A percentile compares a stretch with the other conserved stretches of the same genome.
Evolutionary conservation across 2,329 filamentous ascomycete genomes (phyloP).

Genomic region (Fusarium sp.): DNA sequence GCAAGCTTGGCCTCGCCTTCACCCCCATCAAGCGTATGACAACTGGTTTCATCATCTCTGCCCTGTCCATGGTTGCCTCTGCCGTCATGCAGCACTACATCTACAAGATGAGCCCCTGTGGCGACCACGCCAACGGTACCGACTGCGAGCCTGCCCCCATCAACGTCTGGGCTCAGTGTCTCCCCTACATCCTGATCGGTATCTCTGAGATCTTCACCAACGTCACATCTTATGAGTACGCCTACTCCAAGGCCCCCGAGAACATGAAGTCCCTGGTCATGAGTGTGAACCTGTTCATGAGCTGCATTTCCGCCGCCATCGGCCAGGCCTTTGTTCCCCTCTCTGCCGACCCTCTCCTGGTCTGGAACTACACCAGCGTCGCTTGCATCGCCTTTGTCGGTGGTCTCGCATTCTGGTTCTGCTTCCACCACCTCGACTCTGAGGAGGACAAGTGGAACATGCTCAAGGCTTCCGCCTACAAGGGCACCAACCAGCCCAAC

Average conservation of each 20-base stretch:
- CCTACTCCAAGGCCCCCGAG: constrained; percentile 80
- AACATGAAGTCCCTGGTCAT: constrained; percentile 86
- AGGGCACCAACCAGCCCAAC: constrained; percentile 55
- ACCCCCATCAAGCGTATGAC: constrained; percentile 83
- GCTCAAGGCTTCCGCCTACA: constrained; percentile 59
- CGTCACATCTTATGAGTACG: constrained; percentile 76
- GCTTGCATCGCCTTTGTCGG: constrained; percentile 73
- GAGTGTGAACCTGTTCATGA: constrained; percentile 77
- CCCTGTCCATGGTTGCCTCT: constrained; percentile 70
- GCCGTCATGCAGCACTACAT: constrained; percentile 71
- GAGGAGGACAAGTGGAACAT: constrained; percentile 78
- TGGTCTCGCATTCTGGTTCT: constrained; percentile 75
- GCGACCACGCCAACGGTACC: constrained; percentile 60
- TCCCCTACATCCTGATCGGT: constrained; percentile 64
- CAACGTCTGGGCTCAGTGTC: constrained; percentile 71
- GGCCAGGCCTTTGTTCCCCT: constrained; percentile 76
- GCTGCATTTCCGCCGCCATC: constrained; percentile 75
- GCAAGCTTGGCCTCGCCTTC: constrained; percentile 73
- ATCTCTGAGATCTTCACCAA: constrained; percentile 66
- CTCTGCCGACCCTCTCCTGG: constrained; percentile 72
- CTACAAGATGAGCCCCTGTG: constrained; percentile 73
- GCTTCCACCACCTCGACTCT: constrained; percentile 72
- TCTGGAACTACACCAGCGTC: constrained; percentile 78
- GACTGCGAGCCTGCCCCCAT: constrained; percentile 68
- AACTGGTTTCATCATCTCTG: constrained; percentile 74